Evolutionary conservation across 2,329 filamentous ascomycete species (phyloP).

Genomic region (Colletotrichum agaves): DNA sequence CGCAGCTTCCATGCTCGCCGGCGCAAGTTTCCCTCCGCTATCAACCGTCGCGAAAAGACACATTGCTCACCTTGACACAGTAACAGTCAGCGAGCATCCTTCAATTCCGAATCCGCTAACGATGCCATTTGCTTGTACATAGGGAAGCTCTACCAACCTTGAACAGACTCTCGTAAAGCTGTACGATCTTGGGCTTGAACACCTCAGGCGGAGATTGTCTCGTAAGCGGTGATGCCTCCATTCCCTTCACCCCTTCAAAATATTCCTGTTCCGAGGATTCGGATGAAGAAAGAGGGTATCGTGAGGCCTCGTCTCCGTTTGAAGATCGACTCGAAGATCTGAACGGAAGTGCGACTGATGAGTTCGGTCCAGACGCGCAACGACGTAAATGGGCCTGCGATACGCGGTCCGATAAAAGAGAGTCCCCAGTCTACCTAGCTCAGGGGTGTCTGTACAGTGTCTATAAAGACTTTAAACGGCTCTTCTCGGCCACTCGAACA

Average conservation of each 20-base stretch:
- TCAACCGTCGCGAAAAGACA: too few relatives aligned
- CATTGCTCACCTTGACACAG: too few relatives aligned
- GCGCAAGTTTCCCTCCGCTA: too few relatives aligned
- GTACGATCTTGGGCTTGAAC: conserved; percentile 94
- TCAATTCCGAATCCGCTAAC: too few relatives aligned
- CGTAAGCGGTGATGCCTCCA: conserved; percentile 93
- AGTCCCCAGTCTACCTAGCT: background rate
- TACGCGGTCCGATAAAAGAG: conserved; percentile 30
- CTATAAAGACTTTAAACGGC: rapidly evolving
- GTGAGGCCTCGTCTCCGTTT: background rate
- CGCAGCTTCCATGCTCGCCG: too few relatives aligned
- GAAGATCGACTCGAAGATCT: background rate
- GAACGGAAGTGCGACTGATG: background rate
- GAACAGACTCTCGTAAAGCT: conserved; percentile 88
- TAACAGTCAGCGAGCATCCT: too few relatives aligned
- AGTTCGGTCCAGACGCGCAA: conserved; percentile 9
- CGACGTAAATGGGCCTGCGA: conserved; percentile 5
- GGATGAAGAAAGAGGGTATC: too few relatives aligned
- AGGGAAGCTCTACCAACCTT: conserved; percentile 59
- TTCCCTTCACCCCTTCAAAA: conserved; percentile 47
- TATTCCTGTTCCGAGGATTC: too few relatives aligned
- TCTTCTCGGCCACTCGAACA: rapidly evolving
- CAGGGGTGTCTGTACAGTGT: background rate
- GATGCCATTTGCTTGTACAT: background rate
- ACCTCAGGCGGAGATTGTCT: conserved; percentile 90